Evolutionary conservation across 331 rosid genomes (phyloP), one percentile per base, ranked within the genome.

Genomic region (Prunus yedoensis): DNA sequence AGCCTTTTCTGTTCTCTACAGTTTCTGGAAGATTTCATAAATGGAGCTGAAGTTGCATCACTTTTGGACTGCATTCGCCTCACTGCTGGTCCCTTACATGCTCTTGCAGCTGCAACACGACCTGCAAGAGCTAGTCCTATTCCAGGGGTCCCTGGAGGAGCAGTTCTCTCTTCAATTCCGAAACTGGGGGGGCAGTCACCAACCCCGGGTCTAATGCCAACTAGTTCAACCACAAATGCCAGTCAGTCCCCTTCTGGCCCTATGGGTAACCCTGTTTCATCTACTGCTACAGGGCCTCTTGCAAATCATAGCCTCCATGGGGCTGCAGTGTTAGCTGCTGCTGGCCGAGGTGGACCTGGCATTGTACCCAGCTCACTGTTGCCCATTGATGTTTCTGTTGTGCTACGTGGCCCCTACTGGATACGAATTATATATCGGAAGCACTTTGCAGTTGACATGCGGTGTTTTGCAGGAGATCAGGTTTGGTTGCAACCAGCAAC

Each of bases 401-500:
- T 95, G 81, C 85, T 95, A 70, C 96, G 99, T 9, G 97, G 99
- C 53, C 99, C 97, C 30, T 92, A 92, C 74, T 95, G 99, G 99
- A 95, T 92, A 79, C 83, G 99, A 47, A 95, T 95, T 73, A 89
- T 95, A 83, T 95, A 95, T 64, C 89, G 99, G 50, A 92, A 95
- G 84, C 84, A 92, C 61, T 95, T 95, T 78, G 94, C 99, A 15
- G 97, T 95, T 77, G 99, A 95, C 87, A 95, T 95, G 99, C 99
- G 99, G 13, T 95, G 99, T 89, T 92, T 92, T 85, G 97, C 99
- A 2, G 99, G 99, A 81, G 99, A 95, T 83, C 99, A 95, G 86
- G 99, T 95, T 51, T 95, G 99, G 99, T 73, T 95, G 87, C 99
- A 95, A 86, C 99, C 99, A 57, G 98, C 99, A 78, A 95, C 99